Evolutionary conservation across 495 filamentous ascomycete species (phyloP), one percentile per base, ranked within the genome.

Genomic region (Neurospora tetraspora): DNA sequence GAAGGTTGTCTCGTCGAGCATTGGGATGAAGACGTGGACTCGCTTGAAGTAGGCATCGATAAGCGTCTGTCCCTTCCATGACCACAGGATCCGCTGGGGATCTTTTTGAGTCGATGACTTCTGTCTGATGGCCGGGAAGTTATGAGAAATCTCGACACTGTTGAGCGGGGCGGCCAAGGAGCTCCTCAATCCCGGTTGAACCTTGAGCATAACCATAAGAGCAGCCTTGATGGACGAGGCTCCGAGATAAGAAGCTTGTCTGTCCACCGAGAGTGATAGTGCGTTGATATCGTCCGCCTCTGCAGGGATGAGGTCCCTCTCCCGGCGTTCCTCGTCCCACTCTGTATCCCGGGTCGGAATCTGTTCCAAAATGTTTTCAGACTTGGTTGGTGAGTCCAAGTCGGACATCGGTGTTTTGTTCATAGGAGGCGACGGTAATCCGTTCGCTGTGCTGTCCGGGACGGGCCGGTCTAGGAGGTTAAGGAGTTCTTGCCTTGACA

Each of bases 251-350:
- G 92, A 94, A 10, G 91, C 89, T 72, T 91, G 88, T 10, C 88
- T 85, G 76, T 91, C 87, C 5, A 91, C 85, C 4, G 91, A 89
- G 43, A 95, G 85, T n/a, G 91, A 93, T 1, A 94, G 82, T 0
- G 90, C 91, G 78, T 94, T 94, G 69, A 95, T 91, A 80, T 95
- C 92, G 79, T 95, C 92, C 0, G 91, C 89, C 73, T 94, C 90
- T 69, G 84, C 87, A 38, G 91, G 89, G 65, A 92, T 86, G 31
- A 87, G 81, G 71, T 90, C 89, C 68, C 84, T 79, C 65, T 82
- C 85, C 68, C 86, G 77, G 37, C 86, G 79, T 70, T 88, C 86
- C 74, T 88, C 86, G 72, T 88, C 86, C 86, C 86, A 88, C 78
- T 88, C 86, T 61, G 85, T 82, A 75, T 87, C 85, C 70, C 84